Base-by-base conservation (phyloP, 139 green algal species). In the Limnomonas spitsbergensis region DNA sequence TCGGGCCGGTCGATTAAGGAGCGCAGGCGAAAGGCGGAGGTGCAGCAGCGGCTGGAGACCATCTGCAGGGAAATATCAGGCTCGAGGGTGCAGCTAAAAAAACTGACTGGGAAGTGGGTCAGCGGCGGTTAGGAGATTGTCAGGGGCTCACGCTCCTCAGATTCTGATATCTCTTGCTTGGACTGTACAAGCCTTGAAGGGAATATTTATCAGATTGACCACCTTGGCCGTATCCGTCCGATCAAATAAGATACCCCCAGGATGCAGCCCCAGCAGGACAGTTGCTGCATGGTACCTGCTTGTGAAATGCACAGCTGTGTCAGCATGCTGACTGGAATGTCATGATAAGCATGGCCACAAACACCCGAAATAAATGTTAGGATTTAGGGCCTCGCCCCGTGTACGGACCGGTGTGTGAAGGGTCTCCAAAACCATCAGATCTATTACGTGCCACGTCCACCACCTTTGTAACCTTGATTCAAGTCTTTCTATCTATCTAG, bases 1-100 rank as follows among this genome's bases (percentile, higher is more conserved):
- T 34, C 47, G 1, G 75, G 56, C 1, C 54, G 56, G 35, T 73
- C 54, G 2, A 24, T 34, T 9, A 52, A 34, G 7, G 75, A 80
- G 37, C 54, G 75, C 38, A 56, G 3, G n/a, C 37, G 75, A 14
- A 80, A 80, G 26, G 75, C 75, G 27, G 56, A 74, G 34, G 75
- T 80, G n/a, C 47, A 80, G 54, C 35, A 53, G 61, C 54, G 75
- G 38, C 71, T 77, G 38, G 71, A 52, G 32, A 29, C 34, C 7
- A 7, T 75, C 35, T 7, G 34, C 35, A 14, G 34, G 9, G 69
- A 75, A 34, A 75, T 75, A 20, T 75, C 69, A 20, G 35, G 9
- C 26, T 24, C 34, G 37, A 29, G 69, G 32, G 4, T 75, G 69
- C 69, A 75, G 29, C 69, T 75, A 27, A 75, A 75, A 29, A 75